Base-by-base conservation (phyloP, 768 basidiomycete species). In the Pisolithus sp. region DNA sequence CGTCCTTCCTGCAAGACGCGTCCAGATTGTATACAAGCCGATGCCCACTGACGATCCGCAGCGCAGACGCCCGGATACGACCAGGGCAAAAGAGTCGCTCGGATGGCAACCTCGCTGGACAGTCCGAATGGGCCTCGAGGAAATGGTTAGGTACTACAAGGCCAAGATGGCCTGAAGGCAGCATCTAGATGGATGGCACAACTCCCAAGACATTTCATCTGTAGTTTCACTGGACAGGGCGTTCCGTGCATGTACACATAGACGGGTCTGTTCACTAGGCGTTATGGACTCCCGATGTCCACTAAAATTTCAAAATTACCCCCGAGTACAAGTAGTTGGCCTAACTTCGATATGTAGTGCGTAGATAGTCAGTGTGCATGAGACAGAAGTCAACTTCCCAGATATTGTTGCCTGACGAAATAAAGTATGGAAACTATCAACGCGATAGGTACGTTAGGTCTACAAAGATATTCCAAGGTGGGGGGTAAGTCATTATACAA, bases 11-110 rank as follows among this genome's bases (percentile, higher is more conserved):
- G 56, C 67, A 9, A 72, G 75, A 21, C 78, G 76, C 53, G 81
- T 85, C 55, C 63, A 86, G 48, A 83, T 93, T 61, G 72, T 90
- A 41, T 81, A 92, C 64, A 84, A 81, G 70, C 81, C 85, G 42
- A 87, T 93, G 64, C 91, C 93, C 28, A 83, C 80, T 39, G 93
- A 96, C 62, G 96, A 99, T 70, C 96, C 96, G 23, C 92, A 96
- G 71, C 86, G 87, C 71, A 80, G 96, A 61, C 78, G 91, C 53
- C 91, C 96, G 39, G 95, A 98, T 68, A 97, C 93, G 20, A 83
- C 89, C 15, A 77, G 93, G 44, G 96, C 96, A 49, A 91, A 90
- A 70, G 77, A 88, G 62, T 66, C 75, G 26, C 79, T 99, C 40
- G 73, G 77, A 15, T 99, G 96, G 96, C 83, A 95, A 67, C 93